Percentiles rank a stretch among this genome's conserved stretches.
phyloP scores from a whole-genome alignment of 2,329 filamentous ascomycete genomes.

The Cyphellophora europaea region DNA sequence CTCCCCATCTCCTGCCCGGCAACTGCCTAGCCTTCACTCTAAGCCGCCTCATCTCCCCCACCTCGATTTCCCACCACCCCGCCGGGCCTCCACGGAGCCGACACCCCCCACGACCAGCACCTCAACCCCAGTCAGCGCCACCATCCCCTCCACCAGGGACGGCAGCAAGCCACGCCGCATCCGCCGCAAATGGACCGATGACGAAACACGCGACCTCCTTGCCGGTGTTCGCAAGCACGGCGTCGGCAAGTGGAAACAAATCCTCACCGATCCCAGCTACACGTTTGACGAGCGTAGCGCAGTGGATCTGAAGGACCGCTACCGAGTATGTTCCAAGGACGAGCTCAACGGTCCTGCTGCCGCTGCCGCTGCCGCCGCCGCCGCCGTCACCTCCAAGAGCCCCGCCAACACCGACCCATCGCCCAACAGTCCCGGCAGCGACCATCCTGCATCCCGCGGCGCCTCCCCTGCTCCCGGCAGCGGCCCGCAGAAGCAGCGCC shows the following conservation, averaged over 20 bases:
- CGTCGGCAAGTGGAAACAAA: conserved; percentile 57
- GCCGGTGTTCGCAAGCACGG: conserved; percentile 52
- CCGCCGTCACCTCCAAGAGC: background rate
- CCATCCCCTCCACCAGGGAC: conserved; percentile 16
- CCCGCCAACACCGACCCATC: background rate
- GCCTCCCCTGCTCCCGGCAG: conserved; percentile 14
- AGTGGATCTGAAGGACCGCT: conserved; percentile 54
- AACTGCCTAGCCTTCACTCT: too few species aligned
- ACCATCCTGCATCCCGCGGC: conserved; percentile 7
- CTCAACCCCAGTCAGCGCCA: background rate
- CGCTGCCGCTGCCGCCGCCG: background rate
- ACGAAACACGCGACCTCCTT: conserved; percentile 50
- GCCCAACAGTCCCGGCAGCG: background rate
- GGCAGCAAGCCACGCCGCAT: conserved; percentile 38
- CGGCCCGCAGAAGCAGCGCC: conserved; percentile 35
- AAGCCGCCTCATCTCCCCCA: too few species aligned
- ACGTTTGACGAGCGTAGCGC: conserved; percentile 47
- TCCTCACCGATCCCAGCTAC: conserved; percentile 47
- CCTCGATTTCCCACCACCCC: conserved; percentile 2
- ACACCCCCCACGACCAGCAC: conserved; percentile 21
- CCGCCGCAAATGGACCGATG: conserved; percentile 47
- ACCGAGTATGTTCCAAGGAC: conserved; percentile 46
- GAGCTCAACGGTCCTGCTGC: conserved; percentile 22
- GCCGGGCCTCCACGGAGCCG: conserved; percentile 9
- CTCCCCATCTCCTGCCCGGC: background rate